These are phyloP conservation scores for Tuctoria greenei DNA, from an alignment of 176 grass and related monocot genomes.

Conservation along the genomic window DNA sequence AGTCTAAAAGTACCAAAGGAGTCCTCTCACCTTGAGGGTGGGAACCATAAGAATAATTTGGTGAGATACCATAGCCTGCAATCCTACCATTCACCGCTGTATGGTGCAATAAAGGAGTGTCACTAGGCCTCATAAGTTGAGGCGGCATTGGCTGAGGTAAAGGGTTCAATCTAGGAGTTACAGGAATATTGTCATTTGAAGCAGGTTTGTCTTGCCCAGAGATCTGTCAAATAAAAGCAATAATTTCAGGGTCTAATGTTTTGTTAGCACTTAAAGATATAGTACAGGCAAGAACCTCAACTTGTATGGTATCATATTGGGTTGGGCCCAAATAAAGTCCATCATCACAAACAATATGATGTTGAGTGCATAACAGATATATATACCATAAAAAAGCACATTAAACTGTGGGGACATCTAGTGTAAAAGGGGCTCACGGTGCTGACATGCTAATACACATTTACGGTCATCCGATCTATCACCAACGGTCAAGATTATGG, in stretches of 20 bases:
- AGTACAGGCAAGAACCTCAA: background rate
- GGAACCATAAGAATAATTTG: constrained; percentile 43
- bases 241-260: constrained; percentile 21
- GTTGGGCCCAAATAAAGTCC: background rate
- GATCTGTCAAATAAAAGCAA: constrained; percentile 56
- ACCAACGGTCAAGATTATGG: no score
- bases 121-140: constrained; percentile 40
- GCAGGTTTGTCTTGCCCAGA: constrained; percentile 85
- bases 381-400: background rate
- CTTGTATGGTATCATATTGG: background rate
- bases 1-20: constrained; percentile 20
- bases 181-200: constrained; percentile 48
- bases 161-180: constrained; percentile 57
- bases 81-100: constrained; percentile 41
- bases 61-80: constrained; percentile 39
- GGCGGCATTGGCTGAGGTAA: constrained; percentile 43
- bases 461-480: no score
- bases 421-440: no score
- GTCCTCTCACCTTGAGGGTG: constrained; percentile 44
- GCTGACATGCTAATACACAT: no score
- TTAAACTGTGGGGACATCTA: no score
- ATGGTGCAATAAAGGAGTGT: constrained; percentile 40
- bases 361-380: background rate
- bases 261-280: background rate
- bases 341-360: background rate